These are phyloP conservation scores for Aspergillus clavatus DNA, from an alignment of 2,329 filamentous ascomycete species.

Conservation along the genomic window DNA sequence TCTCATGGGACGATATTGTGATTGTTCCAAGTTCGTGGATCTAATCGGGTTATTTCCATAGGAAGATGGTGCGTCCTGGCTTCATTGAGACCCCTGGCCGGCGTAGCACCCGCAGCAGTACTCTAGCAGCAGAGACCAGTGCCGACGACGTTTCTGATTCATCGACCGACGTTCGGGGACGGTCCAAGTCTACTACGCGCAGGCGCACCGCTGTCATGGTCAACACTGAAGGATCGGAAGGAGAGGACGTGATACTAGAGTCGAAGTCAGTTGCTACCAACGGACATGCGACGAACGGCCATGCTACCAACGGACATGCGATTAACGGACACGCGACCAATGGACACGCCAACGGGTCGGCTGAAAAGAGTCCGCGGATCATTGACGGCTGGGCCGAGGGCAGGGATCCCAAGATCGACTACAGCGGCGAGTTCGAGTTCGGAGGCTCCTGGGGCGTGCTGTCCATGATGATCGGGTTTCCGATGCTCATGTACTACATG, in stretches of 20 bases:
- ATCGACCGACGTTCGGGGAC: slow-evolving; percentile 15
- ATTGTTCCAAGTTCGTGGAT: background rate
- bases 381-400: slow-evolving; percentile 41
- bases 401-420: slow-evolving; percentile 41
- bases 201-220: slow-evolving; percentile 27
- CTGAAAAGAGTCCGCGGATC: slow-evolving; percentile 26
- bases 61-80: slow-evolving; percentile 49
- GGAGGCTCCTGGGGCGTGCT: slow-evolving; percentile 77
- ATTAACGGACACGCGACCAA: slow-evolving; percentile 19
- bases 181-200: slow-evolving; percentile 25
- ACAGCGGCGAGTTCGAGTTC: slow-evolving; percentile 66
- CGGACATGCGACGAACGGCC: slow-evolving; percentile 17
- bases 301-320: slow-evolving; percentile 10
- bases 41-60: slow-evolving; percentile 22
- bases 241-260: slow-evolving; percentile 10
- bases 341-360: slow-evolving; percentile 15
- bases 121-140: slow-evolving; percentile 27
- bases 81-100: slow-evolving; percentile 50
- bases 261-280: slow-evolving; percentile 20
- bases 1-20: background rate
- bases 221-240: slow-evolving; percentile 26
- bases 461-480: slow-evolving; percentile 87
- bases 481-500: slow-evolving; percentile 98
- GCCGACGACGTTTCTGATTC: slow-evolving; percentile 27
- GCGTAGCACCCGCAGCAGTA: slow-evolving; percentile 43